Evolutionary conservation across 176 grass and related monocot genomes (phyloP), one percentile per base, ranked within the genome.

Genomic region (Alloteropsis semialata): DNA sequence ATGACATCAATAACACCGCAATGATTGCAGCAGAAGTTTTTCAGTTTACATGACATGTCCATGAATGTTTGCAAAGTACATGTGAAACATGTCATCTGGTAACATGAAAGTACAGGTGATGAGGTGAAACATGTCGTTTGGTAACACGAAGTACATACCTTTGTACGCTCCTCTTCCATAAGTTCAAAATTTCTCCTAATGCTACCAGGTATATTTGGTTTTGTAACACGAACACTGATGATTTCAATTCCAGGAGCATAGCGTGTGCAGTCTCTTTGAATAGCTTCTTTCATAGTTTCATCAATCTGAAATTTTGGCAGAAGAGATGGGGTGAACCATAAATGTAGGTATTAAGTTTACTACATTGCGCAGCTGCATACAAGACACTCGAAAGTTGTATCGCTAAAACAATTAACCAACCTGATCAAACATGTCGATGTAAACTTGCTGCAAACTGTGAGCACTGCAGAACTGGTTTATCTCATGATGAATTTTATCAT

Each of bases 401-500:
- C 22, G 29, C 21, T 30, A 34, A 65, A 91, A 77, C 17, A 57
- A 78, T 45, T 51, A 7, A 85, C 87, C 82, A 81, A 91, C 97
- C 93, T 99, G 97, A 87, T 99, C 97, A 56, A 99, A 99, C 91
- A 87, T 92, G 97, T 99, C 97, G 22, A 99, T 96, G 80, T 99
- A 99, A 82, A 99, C 97, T 96, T 99, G 97, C 57, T 94, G 97
- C 84, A 99, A 88, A 81, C 89, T 78, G 72, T 96, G 93, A 72
- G 91, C 91, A 76, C 97, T 99, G 85, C 97, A 99, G 81, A 99
- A 99, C 77, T 99, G 93, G 85, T 99, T 99, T 82, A 99, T 99
- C 85, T 99, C 97, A 86, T 99, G 97, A 77, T 99, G 97, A 84
- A 99, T 99, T 85, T 99, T 99, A 76, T 99, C 97, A 79, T 99